These are phyloP conservation scores for Fusarium oligoseptatum DNA, from an alignment of 2,329 filamentous ascomycete genomes.

Conservation along the genomic window DNA sequence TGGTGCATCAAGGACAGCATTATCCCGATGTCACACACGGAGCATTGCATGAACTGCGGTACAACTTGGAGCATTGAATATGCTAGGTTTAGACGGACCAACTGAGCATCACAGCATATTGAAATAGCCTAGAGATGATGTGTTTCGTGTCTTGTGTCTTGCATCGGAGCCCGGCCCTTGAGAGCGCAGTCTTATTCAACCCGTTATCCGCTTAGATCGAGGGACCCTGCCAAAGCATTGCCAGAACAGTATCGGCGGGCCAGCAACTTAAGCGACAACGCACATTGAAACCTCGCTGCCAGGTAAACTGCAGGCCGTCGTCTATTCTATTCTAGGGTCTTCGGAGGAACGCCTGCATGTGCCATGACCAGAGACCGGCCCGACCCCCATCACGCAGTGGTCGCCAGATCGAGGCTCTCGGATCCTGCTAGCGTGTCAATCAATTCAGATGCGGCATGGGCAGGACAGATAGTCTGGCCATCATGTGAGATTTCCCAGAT, in stretches of 20 bases:
- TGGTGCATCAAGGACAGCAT: neutral
- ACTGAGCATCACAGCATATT: neutral
- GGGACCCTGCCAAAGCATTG: neutral
- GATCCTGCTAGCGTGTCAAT: neutral
- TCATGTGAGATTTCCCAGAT: constrained; percentile 28
- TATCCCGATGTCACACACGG: constrained; percentile 6
- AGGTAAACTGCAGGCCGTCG: neutral
- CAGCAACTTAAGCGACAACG: neutral
- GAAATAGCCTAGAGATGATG: neutral
- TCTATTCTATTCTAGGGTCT: neutral
- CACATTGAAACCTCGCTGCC: neutral
- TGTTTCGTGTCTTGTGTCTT: neutral
- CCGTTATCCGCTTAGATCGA: neutral
- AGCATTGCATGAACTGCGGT: neutral
- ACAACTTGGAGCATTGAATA: neutral
- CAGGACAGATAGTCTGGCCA: constrained; percentile 9
- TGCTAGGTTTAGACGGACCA: neutral
- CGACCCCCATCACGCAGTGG: constrained; percentile 3
- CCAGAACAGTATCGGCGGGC: neutral
- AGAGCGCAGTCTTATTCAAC: neutral
- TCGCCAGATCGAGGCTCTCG: constrained; percentile 9
- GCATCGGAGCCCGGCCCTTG: neutral
- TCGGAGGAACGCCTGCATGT: neutral
- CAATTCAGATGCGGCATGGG: constrained; percentile 3
- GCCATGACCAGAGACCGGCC: constrained; percentile 4